Evolutionary conservation across 108 stramenopile species (phyloP), one percentile per base, ranked within the genome.

Genomic region (Nitzschia sp.): DNA sequence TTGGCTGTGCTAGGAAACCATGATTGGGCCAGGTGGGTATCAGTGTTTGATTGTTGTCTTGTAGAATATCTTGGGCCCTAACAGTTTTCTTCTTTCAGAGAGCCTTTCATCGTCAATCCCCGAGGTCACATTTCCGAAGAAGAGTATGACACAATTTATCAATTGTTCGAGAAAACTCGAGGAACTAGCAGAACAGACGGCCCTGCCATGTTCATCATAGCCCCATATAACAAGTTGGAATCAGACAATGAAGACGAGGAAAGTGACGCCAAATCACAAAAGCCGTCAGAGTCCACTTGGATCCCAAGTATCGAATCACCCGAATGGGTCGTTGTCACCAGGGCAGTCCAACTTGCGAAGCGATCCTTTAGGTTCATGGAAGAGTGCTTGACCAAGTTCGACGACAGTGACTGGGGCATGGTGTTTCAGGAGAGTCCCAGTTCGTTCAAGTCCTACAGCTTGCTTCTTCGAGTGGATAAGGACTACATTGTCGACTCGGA

Each of bases 101-200:
- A 86, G 38, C 89, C 92, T 8, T 62, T 93, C 41, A 83, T 94
- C 65, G 80, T 94, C n/a, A 86, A 94, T 74, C 93, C 93, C n/a
- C 86, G 90, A 52, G 69, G 72, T 41, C 85, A 87, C 51, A 84
- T 94, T 41, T 54, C 73, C 22, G 48, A 73, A 12, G 77, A 81
- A 34, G 88, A 88, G 62, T 70, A 62, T 46, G 52, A 60, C 11
- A 65, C 76, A 20, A 89, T 94, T 65, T 54, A 65, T n/a, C n/a
- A 80, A 21, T 78, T 80, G 29, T 94, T 94, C 52, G 78, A 85
- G 44, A 53, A 46, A 19, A 41, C 72, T n/a, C 77, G 93, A 56
- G 93, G 88, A 6, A 51, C 74, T n/a, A 63, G 87, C 10, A 42
- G 38, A 15, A 67, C 63, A 12, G 65, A 75, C 11, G 90, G 88